A percentile compares a stretch with the other conserved stretches of the same genome.
phyloP scores from a whole-genome alignment of 306 rosid species.

The Quercus cerris region DNA sequence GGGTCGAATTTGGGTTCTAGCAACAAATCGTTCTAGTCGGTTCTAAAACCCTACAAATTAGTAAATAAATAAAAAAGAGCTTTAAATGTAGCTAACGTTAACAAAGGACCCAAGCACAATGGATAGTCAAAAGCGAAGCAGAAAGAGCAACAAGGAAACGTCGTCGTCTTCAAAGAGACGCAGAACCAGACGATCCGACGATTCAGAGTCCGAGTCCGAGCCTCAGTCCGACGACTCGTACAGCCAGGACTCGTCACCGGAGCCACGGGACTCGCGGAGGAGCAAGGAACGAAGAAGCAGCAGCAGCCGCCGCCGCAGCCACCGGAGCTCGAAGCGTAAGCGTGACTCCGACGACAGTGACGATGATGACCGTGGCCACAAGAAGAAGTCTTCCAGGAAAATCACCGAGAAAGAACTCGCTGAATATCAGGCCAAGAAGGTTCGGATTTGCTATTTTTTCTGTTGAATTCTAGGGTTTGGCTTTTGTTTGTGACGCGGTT shows the following conservation, averaged over 20 bases:
- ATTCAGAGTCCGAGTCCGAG: slow-evolving; percentile 39
- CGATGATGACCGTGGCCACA: slow-evolving; percentile 34
- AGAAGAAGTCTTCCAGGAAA: slow-evolving; percentile 43
- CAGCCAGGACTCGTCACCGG: slow-evolving; percentile 32
- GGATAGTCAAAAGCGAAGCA: slow-evolving; percentile 31
- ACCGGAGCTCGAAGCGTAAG: slow-evolving; percentile 31
- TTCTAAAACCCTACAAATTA: too few relatives aligned
- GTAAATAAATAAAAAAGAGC: too few relatives aligned
- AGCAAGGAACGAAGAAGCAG: slow-evolving; percentile 28
- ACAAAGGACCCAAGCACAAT: background rate
- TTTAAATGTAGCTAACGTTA: background rate
- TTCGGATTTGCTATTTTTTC: background rate
- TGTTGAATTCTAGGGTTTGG: background rate
- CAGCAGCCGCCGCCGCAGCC: slow-evolving; percentile 35
- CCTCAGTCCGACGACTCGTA: slow-evolving; percentile 38
- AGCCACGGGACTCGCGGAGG: slow-evolving; percentile 25
- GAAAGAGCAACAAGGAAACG: slow-evolving; percentile 25
- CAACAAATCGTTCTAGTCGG: too few relatives aligned
- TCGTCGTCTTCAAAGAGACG: slow-evolving; percentile 37
- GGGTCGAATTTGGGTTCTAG: too few relatives aligned
- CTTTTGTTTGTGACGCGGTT: background rate
- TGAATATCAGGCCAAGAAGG: slow-evolving; percentile 76
- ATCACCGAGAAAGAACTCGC: slow-evolving; percentile 63
- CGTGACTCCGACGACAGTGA: slow-evolving; percentile 40
- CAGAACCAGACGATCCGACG: slow-evolving; percentile 36